phyloP scores from a whole-genome alignment of 1,284 basidiomycete species.

The Volvariella volvacea region DNA sequence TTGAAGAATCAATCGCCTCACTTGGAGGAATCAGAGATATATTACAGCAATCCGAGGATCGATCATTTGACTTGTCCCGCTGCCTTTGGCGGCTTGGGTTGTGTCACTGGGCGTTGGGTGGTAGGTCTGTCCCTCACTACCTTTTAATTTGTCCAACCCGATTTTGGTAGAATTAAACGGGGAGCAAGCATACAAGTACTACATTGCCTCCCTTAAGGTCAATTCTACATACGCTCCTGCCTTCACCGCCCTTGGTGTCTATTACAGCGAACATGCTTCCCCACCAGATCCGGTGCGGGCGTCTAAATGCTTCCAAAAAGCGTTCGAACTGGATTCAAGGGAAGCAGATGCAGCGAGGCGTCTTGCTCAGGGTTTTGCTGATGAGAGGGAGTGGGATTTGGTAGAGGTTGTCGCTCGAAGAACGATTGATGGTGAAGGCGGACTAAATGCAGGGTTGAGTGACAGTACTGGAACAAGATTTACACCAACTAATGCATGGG shows the following conservation, averaged over 20 bases:
- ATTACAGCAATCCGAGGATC: slow-evolving; percentile 18
- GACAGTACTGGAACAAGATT: slow-evolving; percentile 42
- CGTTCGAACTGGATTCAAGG: slow-evolving; percentile 91
- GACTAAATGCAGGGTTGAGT: slow-evolving; percentile 53
- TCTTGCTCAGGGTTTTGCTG: slow-evolving; percentile 86
- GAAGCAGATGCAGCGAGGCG: slow-evolving; percentile 82
- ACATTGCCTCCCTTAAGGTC: slow-evolving; percentile 79
- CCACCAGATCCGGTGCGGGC: slow-evolving; percentile 83
- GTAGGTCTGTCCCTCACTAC: slow-evolving; percentile 33
- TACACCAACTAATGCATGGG: slow-evolving; percentile 87
- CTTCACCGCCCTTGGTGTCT: slow-evolving; percentile 90
- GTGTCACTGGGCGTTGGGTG: slow-evolving; percentile 71
- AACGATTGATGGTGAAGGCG: slow-evolving; percentile 90
- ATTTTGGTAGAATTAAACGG: slow-evolving; percentile 17
- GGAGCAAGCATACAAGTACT: slow-evolving; percentile 72
- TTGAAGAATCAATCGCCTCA: slow-evolving; percentile 48
- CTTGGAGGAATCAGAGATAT: slow-evolving; percentile 42
- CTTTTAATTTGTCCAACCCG: too few relatives aligned
- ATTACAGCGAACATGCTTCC: slow-evolving; percentile 69
- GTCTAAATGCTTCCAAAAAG: slow-evolving; percentile 97
- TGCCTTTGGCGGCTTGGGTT: slow-evolving; percentile 83
- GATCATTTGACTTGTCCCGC: slow-evolving; percentile 59
- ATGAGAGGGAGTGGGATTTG: slow-evolving; percentile 92
- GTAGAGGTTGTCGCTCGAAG: slow-evolving; percentile 90
- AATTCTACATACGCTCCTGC: slow-evolving; percentile 79